These are phyloP conservation scores for Chaetomiaceae sp. DNA, from an alignment of 2,329 filamentous ascomycete species.

Conservation along the genomic window DNA sequence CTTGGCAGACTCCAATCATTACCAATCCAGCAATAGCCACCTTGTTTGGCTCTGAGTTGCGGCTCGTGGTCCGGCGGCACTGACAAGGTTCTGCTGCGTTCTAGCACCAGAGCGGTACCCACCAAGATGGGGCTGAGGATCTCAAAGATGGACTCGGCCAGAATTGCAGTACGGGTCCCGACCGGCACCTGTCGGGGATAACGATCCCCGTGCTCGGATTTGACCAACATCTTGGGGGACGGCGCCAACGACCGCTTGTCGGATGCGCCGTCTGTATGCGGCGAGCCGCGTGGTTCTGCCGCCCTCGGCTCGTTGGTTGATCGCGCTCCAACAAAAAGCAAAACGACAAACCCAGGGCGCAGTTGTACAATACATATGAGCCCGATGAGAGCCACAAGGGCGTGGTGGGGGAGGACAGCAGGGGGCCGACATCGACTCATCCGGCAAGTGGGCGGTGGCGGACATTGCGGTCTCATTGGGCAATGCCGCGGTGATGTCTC, in stretches of 20 bases:
- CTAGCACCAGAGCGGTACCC: constrained; percentile 2
- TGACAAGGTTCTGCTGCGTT: constrained; percentile 3
- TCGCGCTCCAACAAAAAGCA: not conserved
- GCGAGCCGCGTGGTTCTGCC: not conserved
- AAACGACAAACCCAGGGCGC: not conserved
- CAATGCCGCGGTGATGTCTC: not conserved
- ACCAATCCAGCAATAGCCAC: constrained; percentile 7
- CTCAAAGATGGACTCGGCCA: not conserved
- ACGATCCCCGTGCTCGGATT: not conserved
- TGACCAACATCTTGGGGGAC: not conserved
- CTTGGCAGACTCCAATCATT: constrained; percentile 15
- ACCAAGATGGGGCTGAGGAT: constrained; percentile 8
- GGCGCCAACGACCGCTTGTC: not conserved
- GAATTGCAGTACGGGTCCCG: not conserved
- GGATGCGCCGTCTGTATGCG: not conserved
- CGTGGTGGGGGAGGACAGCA: not conserved
- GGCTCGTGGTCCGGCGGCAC: constrained; percentile 14
- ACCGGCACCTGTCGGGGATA: not conserved
- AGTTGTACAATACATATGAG: too few relatives aligned
- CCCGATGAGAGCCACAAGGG: not conserved
- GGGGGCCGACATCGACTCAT: constrained; percentile 5
- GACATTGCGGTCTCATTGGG: constrained; percentile 5
- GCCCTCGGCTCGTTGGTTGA: not conserved
- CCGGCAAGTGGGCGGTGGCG: constrained; percentile 7
- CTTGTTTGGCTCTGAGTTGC: constrained; percentile 2